Conservation (phyloP, 257 asterid species). For the Solanum bulbocastanum region DNA sequence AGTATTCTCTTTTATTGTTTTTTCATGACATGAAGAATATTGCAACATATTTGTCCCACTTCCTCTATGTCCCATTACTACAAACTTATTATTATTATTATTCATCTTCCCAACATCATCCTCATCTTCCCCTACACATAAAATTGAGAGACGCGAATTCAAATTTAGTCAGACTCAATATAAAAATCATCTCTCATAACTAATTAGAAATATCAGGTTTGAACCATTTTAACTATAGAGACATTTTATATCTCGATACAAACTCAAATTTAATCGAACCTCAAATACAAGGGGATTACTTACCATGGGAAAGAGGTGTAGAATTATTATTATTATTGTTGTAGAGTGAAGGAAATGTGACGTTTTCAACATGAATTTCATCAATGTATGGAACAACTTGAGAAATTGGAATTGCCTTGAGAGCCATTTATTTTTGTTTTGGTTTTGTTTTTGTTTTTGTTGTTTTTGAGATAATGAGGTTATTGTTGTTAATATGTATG, state of each 20-base stretch:
- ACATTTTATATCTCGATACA: fast-evolving
- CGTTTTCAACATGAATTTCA: conserved; percentile 3
- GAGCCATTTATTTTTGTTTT: conserved; percentile 1
- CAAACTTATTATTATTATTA: not conserved
- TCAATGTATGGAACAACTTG: conserved; percentile 9
- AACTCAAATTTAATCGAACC: not conserved
- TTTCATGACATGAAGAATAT: not conserved
- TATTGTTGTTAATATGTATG: not conserved
- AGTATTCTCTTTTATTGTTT: conserved; percentile 12
- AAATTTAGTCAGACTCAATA: not conserved
- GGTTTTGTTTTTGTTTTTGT: not conserved
- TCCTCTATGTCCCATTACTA: conserved; percentile 26
- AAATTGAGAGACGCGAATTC: not conserved
- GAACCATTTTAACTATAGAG: not conserved
- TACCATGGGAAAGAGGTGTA: not conserved
- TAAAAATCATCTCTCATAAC: too few species aligned
- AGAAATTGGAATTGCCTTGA: conserved; percentile 2
- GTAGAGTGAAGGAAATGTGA: not conserved
- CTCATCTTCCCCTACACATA: not conserved
- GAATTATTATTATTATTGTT: not conserved
- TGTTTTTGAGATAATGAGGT: not conserved
- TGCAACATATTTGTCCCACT: conserved; percentile 18
- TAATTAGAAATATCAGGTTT: not conserved
- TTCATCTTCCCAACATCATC: not conserved
- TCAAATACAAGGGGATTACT: not conserved